Evolutionary conservation across 2,329 filamentous ascomycete species (phyloP).

Genomic region (Emydomyces testavorans): DNA sequence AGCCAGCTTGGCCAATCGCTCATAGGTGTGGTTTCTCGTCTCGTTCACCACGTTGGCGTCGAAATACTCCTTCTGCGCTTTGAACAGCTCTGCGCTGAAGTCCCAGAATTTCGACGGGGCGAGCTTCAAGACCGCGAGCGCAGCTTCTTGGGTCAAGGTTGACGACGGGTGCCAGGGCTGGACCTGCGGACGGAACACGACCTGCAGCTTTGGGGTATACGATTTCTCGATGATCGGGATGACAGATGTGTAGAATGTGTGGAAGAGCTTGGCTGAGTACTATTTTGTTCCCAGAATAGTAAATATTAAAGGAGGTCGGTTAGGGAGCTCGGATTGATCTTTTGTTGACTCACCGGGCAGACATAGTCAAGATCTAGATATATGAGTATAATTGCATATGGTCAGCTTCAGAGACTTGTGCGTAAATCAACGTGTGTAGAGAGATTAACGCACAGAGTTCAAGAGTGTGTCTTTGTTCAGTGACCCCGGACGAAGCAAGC

Average conservation of each 20-base stretch:
- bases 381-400: not conserved
- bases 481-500: constrained; percentile 18
- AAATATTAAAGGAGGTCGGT: constrained; percentile 6
- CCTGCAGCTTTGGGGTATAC: constrained; percentile 50
- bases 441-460: constrained; percentile 28
- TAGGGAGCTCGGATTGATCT: not conserved
- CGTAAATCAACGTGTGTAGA: not conserved
- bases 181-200: constrained; percentile 83
- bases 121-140: constrained; percentile 62
- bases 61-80: constrained; percentile 64
- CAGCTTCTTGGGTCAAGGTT: constrained; percentile 62
- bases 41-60: constrained; percentile 77
- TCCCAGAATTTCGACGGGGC: constrained; percentile 65
- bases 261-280: constrained; percentile 63
- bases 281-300: constrained; percentile 17
- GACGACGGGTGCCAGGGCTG: constrained; percentile 92
- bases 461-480: constrained; percentile 27
- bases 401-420: not conserved
- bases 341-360: constrained; percentile 49
- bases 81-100: constrained; percentile 60
- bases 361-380: constrained; percentile 74
- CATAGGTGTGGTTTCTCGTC: constrained; percentile 72
- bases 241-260: constrained; percentile 58
- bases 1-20: constrained; percentile 64
- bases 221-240: constrained; percentile 49